Base-by-base conservation (phyloP, 2,329 filamentous ascomycete genomes). In the Fusarium sp. region DNA sequence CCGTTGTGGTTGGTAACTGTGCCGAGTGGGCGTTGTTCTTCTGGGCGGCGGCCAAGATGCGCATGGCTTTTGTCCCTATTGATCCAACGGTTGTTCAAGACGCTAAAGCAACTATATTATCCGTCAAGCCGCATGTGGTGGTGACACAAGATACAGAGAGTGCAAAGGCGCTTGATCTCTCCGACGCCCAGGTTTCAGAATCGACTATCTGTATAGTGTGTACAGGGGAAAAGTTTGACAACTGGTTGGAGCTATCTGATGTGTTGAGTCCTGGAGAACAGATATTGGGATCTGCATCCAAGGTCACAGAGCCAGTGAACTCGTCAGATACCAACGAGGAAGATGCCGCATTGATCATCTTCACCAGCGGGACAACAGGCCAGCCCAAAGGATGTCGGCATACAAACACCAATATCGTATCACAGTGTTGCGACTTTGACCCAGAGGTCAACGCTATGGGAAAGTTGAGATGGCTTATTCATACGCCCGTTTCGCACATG, bases 341-440 rank as follows among this genome's bases (percentile, higher is more conserved):
- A 7, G 73, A 77, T 49, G 76, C 71, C 8, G 78, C 78, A 7
- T 74, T 83, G 41, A 79, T 85, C 47, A 75, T 84, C 33, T 84
- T 85, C 72, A 85, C 83, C 20, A 84, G 82, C 65, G 83, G 83
- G 20, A 85, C 83, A n/a, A 84, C 82, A 0, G 82, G 81, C 8
- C 71, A 78, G 1, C 82, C 83, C 7, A 85, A 85, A 67, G 82
- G 79, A 47, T 84, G 82, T 58, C 76, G 77, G 15, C 78, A 83
- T 62, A 81, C 80, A 8, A 77, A 78, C 66, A 65, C 74, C 31
- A 83, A 82, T 57, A 57, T 82, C n/a, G 74, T 80, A 9, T 79
- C 80, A 2, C 76, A 79, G 57, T 76, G 75, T 15, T 73, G 76
- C 61, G 74, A 78, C 50, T 79, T 80, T 56, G 79, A 81, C 40